phyloP scores from a whole-genome alignment of 176 grass and related monocot species.

The Rhynchospora tenuis region DNA sequence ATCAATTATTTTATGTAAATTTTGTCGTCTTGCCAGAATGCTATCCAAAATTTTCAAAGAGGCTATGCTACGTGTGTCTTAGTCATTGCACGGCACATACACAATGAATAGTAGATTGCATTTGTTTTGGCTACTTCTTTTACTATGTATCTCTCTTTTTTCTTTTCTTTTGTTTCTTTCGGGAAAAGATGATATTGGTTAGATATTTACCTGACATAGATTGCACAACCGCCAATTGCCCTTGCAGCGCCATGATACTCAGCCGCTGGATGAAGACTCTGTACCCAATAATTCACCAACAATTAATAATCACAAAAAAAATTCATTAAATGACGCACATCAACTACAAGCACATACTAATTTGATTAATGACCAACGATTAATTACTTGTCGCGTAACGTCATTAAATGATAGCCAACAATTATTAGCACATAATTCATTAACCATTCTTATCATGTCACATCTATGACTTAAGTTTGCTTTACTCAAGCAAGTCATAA shows the following conservation, averaged over 20 bases:
- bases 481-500: neutral
- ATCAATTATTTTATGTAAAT: neutral
- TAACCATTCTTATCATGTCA: neutral
- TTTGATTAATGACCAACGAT: neutral
- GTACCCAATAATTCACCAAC: neutral
- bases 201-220: slow-evolving; percentile 60
- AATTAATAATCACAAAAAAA: neutral
- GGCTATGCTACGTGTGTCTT: neutral
- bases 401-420: neutral
- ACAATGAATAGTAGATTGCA: neutral
- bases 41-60: neutral
- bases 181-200: neutral
- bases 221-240: slow-evolving; percentile 46
- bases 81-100: neutral
- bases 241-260: slow-evolving; percentile 80
- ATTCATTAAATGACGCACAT: neutral
- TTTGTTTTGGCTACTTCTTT: neutral
- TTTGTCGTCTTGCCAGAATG: neutral
- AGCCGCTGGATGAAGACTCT: slow-evolving; percentile 72
- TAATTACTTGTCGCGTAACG: too few species aligned
- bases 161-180: neutral
- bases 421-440: neutral
- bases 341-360: neutral
- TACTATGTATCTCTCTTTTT: neutral
- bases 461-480: neutral